Conservation (phyloP, 202 grass and related monocot genomes). For the Sporobolus alterniflorus region DNA sequence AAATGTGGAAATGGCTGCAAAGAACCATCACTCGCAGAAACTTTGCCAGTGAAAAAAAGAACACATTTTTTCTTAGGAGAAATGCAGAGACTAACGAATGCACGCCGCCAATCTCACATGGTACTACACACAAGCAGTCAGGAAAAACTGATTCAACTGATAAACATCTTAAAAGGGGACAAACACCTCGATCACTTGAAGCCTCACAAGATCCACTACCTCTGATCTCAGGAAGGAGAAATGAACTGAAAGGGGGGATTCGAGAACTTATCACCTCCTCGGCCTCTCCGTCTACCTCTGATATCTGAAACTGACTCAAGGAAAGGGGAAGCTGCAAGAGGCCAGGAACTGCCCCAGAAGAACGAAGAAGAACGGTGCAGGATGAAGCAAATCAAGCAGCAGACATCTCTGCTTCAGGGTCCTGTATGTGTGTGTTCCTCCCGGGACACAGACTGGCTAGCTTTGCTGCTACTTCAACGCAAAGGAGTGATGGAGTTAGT, state of each 20-base stretch:
- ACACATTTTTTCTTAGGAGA: neutral
- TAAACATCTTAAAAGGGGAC: neutral
- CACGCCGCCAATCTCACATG: neutral
- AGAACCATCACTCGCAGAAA: neutral
- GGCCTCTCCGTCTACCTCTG: neutral
- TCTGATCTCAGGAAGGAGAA: too few relatives aligned
- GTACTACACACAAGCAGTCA: neutral
- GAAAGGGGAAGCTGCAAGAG: neutral
- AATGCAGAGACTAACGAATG: neutral
- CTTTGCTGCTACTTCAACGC: slow-evolving; percentile 57
- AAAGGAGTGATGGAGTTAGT: slow-evolving; percentile 34
- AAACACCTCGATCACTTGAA: neutral
- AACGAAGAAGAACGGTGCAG: slow-evolving; percentile 6
- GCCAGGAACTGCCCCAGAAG: neutral
- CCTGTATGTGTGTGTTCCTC: slow-evolving; percentile 18
- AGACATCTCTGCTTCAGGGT: slow-evolving; percentile 40
- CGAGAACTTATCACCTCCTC: slow-evolving; percentile 23
- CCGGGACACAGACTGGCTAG: slow-evolving; percentile 16
- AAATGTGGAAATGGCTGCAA: neutral
- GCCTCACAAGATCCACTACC: neutral
- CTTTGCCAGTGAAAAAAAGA: neutral
- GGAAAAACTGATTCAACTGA: neutral
- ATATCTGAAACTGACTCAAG: neutral
- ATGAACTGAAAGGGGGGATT: neutral
- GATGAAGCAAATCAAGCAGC: slow-evolving; percentile 34